These are phyloP conservation scores for Colletotrichum zoysiae DNA, from an alignment of 2,329 filamentous ascomycete species.

Conservation along the genomic window DNA sequence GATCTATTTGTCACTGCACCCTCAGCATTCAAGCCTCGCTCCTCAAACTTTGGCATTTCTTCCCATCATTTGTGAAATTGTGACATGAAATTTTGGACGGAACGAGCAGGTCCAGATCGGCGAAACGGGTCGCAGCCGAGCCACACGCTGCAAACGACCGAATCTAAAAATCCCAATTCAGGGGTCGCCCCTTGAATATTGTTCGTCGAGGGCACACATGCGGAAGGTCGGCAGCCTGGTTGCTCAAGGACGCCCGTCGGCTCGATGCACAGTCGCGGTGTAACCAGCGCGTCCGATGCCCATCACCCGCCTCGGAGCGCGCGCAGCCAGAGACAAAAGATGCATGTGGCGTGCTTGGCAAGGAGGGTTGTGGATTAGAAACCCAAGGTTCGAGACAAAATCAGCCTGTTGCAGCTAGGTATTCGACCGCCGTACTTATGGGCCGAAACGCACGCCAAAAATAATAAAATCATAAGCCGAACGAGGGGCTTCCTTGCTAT, in stretches of 20 bases:
- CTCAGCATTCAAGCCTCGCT: neutral
- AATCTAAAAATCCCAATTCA: neutral
- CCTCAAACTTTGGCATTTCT: neutral
- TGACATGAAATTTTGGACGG: neutral
- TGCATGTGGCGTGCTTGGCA: conserved; percentile 18
- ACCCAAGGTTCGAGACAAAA: neutral
- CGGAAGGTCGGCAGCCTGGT: conserved; percentile 9
- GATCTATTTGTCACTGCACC: neutral
- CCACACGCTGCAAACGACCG: neutral
- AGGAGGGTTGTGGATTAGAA: neutral
- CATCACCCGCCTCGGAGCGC: neutral
- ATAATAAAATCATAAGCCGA: neutral
- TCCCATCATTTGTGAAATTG: no score
- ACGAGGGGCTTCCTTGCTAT: neutral
- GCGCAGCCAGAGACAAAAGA: conserved; percentile 2
- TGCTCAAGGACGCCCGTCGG: neutral
- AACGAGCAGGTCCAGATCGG: neutral
- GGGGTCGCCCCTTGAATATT: neutral
- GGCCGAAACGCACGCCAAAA: neutral
- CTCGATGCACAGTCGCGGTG: conserved; percentile 1
- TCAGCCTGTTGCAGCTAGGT: neutral
- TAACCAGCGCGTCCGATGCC: neutral
- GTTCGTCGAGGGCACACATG: neutral
- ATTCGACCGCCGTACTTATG: neutral
- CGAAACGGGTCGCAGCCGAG: conserved; percentile 2